Base-by-base conservation (phyloP, 352 stramenopile species). In the Chrysophaeum taylorii region DNA sequence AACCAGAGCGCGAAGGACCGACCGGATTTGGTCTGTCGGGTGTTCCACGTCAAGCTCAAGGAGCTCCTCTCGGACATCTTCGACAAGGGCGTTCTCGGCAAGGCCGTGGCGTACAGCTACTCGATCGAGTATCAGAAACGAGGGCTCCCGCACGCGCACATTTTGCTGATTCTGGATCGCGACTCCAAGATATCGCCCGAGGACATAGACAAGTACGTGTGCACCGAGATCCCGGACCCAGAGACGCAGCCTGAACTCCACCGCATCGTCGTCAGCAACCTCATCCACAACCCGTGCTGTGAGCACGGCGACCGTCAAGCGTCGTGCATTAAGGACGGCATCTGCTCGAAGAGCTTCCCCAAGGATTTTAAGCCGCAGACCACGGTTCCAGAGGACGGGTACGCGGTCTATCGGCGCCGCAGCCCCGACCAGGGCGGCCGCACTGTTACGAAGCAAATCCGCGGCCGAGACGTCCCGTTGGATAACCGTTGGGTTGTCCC, bases 41-140 rank as follows among this genome's bases (percentile, higher is more conserved):
- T 79, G 18, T 71, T 80, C 41, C 69, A 78, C 64, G 70, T 86
- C 18, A 79, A 81, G 48, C 71, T 67, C 23, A 76, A 78, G 69
- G 50, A 39, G 36, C 25, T 81, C 16, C 70, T 79, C 2, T 57
- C 75, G 0, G 76, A 84, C 35, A 35, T 86, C 1, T 69, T 75
- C 14, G 68, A 81, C 27, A 71, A 74, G 41, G 43, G 71, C 16
- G 70, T 78, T 21, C 76, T 82, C 60, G 77, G 78, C 16, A 21
- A 80, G 2, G 16, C 70, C 21, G 35, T 77, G 0, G 78, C 70
- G 0, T 33, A 76, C 25, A 75, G 81, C 5, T 70, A 75, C 37
- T 73, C 81, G 2, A 79, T 86, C 43, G 75, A 85, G 68, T 85
- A 81, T 36, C 73, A 85, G 66, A 84, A 86, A 57, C 72, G 79